Conservation (phyloP, 2,329 filamentous ascomycete genomes). For the Epichloe baconii region DNA sequence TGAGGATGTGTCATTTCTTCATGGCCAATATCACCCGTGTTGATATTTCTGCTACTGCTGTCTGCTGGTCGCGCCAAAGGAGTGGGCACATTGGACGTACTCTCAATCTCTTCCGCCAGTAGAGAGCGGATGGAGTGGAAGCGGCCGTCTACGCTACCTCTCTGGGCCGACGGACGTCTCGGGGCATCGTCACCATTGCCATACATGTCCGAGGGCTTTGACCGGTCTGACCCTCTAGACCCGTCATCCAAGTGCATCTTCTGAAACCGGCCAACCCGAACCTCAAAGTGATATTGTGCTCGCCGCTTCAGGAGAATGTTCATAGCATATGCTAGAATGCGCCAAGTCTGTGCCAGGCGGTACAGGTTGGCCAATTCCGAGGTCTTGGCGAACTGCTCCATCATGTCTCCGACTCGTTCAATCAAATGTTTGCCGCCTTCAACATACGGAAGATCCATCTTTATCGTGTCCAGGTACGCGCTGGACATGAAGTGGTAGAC, state of each 20-base stretch:
- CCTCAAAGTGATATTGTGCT: constrained; percentile 43
- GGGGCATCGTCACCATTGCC: constrained; percentile 26
- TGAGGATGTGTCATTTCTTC: constrained; percentile 17
- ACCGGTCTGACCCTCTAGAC: constrained; percentile 13
- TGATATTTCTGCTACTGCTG: constrained; percentile 13
- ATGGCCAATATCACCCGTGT: constrained; percentile 3
- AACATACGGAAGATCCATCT: constrained; percentile 31
- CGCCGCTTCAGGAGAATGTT: constrained; percentile 39
- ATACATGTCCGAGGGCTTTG: constrained; percentile 15
- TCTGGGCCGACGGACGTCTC: constrained; percentile 17
- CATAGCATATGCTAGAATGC: constrained; percentile 44
- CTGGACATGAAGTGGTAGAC: constrained; percentile 43
- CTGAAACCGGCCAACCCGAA: constrained; percentile 28
- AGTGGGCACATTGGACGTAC: constrained; percentile 49
- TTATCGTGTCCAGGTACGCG: constrained; percentile 42
- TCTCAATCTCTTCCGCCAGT: constrained; percentile 44
- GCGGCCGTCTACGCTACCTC: constrained; percentile 18
- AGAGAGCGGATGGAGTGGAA: constrained; percentile 29
- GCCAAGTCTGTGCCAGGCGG: constrained; percentile 51
- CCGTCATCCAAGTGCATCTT: constrained; percentile 19
- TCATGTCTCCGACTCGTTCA: constrained; percentile 34
- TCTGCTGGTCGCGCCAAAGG: constrained; percentile 42
- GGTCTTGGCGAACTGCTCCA: constrained; percentile 44
- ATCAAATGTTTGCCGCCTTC: constrained; percentile 26
- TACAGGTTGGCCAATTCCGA: constrained; percentile 44